Conservation (phyloP, 2,329 filamentous ascomycete genomes). For the Aspergillus fijiensis region DNA sequence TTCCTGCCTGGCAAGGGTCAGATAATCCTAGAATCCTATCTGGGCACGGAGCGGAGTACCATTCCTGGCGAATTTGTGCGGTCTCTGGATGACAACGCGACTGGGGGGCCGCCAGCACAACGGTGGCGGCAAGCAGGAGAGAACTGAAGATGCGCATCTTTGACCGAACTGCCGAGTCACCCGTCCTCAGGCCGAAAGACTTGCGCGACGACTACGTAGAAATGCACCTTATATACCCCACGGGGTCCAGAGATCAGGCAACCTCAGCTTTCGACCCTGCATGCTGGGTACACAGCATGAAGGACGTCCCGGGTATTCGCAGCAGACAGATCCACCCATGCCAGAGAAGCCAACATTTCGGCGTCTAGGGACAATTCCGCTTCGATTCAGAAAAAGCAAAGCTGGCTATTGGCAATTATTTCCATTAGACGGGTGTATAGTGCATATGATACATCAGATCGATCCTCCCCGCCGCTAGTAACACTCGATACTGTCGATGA, state of each 20-base stretch:
- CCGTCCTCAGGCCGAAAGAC: neutral
- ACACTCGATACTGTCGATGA: slow-evolving; percentile 3
- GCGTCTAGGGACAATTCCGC: no score
- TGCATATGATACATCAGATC: slow-evolving; percentile 1
- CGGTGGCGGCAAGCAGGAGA: neutral
- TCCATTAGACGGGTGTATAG: neutral
- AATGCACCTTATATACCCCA: neutral
- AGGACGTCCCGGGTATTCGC: no score
- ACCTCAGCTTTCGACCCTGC: no score
- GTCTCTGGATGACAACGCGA: neutral
- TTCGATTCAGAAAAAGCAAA: neutral
- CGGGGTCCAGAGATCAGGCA: no score
- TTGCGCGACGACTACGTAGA: neutral
- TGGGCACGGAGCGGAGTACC: neutral
- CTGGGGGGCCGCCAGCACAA: neutral
- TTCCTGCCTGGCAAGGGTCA: slow-evolving; percentile 18
- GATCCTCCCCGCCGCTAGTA: slow-evolving; percentile 6
- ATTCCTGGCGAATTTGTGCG: slow-evolving; percentile 10
- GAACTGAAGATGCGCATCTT: neutral
- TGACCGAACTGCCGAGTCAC: neutral
- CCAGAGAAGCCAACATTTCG: no score
- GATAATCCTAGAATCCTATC: neutral
- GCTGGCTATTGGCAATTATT: neutral
- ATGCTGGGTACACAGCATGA: no score
- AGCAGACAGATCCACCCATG: no score